phyloP scores from a whole-genome alignment of 805 yeast species.

The Saccharomycopsis vini region DNA sequence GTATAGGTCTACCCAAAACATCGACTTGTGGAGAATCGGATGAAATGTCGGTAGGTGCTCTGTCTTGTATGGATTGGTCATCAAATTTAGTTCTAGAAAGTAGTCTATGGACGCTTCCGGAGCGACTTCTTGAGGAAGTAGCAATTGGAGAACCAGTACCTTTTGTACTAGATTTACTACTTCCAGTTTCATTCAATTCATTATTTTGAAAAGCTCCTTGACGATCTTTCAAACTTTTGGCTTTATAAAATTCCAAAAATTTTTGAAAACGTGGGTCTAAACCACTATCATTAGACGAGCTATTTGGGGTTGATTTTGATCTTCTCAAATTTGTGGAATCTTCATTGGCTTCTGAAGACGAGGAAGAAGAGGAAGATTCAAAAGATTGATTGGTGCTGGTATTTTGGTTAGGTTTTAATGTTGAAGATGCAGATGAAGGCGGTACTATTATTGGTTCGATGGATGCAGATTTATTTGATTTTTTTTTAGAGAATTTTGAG shows the following conservation, averaged over 20 bases:
- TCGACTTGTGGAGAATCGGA: slow-evolving; percentile 26
- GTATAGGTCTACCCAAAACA: slow-evolving; percentile 37
- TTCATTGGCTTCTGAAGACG: not conserved
- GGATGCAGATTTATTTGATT: not conserved
- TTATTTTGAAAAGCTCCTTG: not conserved
- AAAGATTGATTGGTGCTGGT: not conserved
- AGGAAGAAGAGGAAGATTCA: not conserved
- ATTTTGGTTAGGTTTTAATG: not conserved
- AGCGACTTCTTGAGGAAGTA: not conserved
- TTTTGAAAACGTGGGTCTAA: slow-evolving; percentile 39
- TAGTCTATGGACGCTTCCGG: slow-evolving; percentile 1
- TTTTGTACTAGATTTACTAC: not conserved
- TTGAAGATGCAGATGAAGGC: not conserved
- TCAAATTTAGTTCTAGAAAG: slow-evolving; percentile 8
- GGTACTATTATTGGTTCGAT: not conserved
- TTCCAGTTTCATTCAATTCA: not conserved
- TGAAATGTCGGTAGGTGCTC: slow-evolving; percentile 13
- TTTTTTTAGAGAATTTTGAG: slow-evolving; percentile 9
- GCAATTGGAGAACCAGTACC: not conserved
- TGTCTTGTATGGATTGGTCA: slow-evolving; percentile 1
- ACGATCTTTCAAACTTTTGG: not conserved
- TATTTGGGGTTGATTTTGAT: slow-evolving; percentile 7
- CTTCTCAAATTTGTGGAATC: not conserved
- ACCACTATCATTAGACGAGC: slow-evolving; percentile 2
- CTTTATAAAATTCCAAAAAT: slow-evolving; percentile 34